Base-by-base conservation (phyloP, 139 green algal species). In the Dunaliella primolecta region DNA sequence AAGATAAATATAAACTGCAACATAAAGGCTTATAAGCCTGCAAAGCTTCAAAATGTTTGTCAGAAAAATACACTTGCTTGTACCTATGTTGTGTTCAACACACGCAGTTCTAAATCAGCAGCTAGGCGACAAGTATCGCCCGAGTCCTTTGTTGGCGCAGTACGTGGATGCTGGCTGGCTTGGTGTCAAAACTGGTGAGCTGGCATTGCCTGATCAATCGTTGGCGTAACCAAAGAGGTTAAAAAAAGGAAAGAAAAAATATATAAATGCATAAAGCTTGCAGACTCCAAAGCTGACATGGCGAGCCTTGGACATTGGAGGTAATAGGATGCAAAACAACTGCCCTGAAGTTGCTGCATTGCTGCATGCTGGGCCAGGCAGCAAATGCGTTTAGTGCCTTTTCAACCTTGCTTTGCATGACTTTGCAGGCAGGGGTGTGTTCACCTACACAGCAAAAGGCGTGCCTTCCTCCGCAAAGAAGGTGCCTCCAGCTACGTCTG, bases 121-220 rank as follows among this genome's bases (percentile, higher is more conserved):
- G 25, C 86, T 97, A 25, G 96, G 93, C 1, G 96, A 99, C 85
- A 99, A 99, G 92, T 99, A 99, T 90, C 81, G 94, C 32, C 95
- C 94, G 15, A 97, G 95, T 88, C 95, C 94, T 0, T 83, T 98
- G 87, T 90, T 98, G 75, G 90, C 93, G 36, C 93, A 96, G 80
- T 97, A 98, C 78, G 96, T 99, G 0, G 96, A 99, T 77, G 95
- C 94, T 1, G 96, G 96, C 0, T 95, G 93, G 94, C 85, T 97
- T 3, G 96, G 96, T 1, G 91, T 90, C 75, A 98, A 98, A 86
- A 86, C 84, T 83, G 56, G 89, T 81, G 37, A 33, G 36, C 7
- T 15, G 2, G 46, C 24, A 2, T 34, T 76, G 56, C 36, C 33
- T 84, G 25, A 76, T 84, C 7, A 29, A 64, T 57, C 56, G 30